phyloP scores from a whole-genome alignment of 495 filamentous ascomycete genomes.

The Letharia lupina region DNA sequence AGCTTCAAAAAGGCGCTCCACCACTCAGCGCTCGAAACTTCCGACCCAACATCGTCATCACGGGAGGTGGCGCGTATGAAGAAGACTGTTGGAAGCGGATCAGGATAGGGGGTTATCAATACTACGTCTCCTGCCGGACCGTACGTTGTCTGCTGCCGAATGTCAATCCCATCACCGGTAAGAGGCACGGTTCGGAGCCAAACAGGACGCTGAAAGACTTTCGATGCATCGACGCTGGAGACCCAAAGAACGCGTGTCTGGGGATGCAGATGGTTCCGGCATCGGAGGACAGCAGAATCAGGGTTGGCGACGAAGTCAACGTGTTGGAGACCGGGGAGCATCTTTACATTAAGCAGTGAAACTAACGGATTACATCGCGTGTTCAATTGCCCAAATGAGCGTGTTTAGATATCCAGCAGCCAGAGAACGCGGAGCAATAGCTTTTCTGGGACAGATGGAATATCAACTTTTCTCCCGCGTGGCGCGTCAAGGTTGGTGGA shows the following conservation, averaged over 20 bases:
- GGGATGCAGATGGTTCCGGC: slow-evolving; percentile 78
- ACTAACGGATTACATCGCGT: neutral
- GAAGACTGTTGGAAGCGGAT: slow-evolving; percentile 79
- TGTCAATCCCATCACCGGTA: slow-evolving; percentile 63
- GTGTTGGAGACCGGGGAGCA: slow-evolving; percentile 57
- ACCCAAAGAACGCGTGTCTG: slow-evolving; percentile 60
- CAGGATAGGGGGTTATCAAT: slow-evolving; percentile 43
- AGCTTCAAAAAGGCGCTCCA: slow-evolving; percentile 47
- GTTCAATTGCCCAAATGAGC: neutral
- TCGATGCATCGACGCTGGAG: slow-evolving; percentile 66
- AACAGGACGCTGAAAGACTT: slow-evolving; percentile 61
- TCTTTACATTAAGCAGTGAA: slow-evolving; percentile 45
- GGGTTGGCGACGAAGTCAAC: slow-evolving; percentile 52
- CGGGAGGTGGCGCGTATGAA: slow-evolving; percentile 51
- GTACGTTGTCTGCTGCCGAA: slow-evolving; percentile 79
- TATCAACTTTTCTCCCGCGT: neutral
- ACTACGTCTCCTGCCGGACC: slow-evolving; percentile 62
- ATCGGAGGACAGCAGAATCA: slow-evolving; percentile 38
- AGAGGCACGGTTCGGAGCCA: slow-evolving; percentile 63
- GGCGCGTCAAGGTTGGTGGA: neutral
- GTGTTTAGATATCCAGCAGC: neutral
- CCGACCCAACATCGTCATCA: slow-evolving; percentile 74
- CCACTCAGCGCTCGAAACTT: slow-evolving; percentile 63
- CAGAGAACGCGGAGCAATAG: neutral
- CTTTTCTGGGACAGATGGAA: neutral